These are phyloP conservation scores for Trichoderma gracile DNA, from an alignment of 2,329 filamentous ascomycete genomes.

Conservation along the genomic window DNA sequence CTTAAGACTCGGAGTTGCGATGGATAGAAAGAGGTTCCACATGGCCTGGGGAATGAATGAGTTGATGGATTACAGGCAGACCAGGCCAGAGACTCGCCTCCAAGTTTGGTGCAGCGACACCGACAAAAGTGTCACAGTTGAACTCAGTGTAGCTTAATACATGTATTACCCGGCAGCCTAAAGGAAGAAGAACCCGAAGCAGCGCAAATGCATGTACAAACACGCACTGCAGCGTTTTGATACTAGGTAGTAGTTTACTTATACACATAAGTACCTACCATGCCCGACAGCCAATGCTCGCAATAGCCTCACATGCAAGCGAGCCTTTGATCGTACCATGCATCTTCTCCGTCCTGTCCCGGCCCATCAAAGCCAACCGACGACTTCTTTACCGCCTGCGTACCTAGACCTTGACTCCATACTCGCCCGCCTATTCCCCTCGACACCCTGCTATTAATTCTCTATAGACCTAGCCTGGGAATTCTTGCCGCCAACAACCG, in stretches of 20 bases:
- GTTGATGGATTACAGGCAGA: neutral
- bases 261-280: too few relatives aligned
- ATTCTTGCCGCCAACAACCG: neutral
- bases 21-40: neutral
- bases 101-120: slow-evolving; percentile 7
- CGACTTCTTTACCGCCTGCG: slow-evolving; percentile 10
- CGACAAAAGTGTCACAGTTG: neutral
- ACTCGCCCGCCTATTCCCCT: slow-evolving; percentile 15
- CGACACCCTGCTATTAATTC: neutral
- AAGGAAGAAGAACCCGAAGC: neutral
- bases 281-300: neutral
- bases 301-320: neutral
- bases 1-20: too few relatives aligned
- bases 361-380: neutral
- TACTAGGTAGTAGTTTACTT: too few relatives aligned
- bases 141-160: too few relatives aligned
- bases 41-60: neutral
- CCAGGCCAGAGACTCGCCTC: too few relatives aligned
- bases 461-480: slow-evolving; percentile 3
- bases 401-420: neutral
- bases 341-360: neutral
- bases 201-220: neutral
- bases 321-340: neutral
- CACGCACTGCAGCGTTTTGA: neutral
- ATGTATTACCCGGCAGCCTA: slow-evolving; percentile 17